Evolutionary conservation across 306 rosid genomes (phyloP).

Genomic region (Pyrus betulifolia): DNA sequence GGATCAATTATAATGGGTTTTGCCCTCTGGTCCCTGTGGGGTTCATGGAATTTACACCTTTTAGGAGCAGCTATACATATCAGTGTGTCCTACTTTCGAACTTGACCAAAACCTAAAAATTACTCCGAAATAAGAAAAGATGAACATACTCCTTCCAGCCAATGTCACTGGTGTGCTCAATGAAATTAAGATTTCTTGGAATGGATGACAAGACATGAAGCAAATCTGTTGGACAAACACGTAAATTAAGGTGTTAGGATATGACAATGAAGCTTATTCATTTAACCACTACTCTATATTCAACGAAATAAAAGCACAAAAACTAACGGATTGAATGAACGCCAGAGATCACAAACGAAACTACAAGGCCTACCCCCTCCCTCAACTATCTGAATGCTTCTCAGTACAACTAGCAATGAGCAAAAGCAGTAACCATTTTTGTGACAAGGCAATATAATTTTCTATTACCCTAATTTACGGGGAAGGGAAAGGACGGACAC

Average conservation of each 20-base stretch:
- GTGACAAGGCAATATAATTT: too few species aligned
- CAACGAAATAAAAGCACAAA: not conserved
- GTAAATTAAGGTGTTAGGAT: constrained; percentile 1
- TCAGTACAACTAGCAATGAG: not conserved
- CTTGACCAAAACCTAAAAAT: not conserved
- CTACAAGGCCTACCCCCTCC: not conserved
- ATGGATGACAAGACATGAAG: constrained; percentile 57
- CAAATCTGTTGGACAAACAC: constrained; percentile 38
- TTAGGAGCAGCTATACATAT: not conserved
- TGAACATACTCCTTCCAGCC: constrained; percentile 89
- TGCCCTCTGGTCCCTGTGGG: constrained; percentile 62
- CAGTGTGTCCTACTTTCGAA: not conserved
- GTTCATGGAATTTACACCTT: not conserved
- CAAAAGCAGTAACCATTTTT: constrained; percentile 9
- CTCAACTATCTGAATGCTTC: not conserved
- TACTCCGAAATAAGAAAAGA: constrained; percentile 1
- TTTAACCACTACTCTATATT: not conserved
- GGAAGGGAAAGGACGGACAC: not conserved
- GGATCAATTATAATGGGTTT: constrained; percentile 76
- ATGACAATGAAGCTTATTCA: not conserved
- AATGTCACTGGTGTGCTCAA: constrained; percentile 80
- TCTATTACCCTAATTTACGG: not conserved
- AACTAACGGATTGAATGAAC: not conserved
- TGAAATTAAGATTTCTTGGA: constrained; percentile 58
- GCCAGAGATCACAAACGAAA: not conserved